Evolutionary conservation across 2,329 filamentous ascomycete species (phyloP).

Genomic region (Zymoseptoria ardabiliae): DNA sequence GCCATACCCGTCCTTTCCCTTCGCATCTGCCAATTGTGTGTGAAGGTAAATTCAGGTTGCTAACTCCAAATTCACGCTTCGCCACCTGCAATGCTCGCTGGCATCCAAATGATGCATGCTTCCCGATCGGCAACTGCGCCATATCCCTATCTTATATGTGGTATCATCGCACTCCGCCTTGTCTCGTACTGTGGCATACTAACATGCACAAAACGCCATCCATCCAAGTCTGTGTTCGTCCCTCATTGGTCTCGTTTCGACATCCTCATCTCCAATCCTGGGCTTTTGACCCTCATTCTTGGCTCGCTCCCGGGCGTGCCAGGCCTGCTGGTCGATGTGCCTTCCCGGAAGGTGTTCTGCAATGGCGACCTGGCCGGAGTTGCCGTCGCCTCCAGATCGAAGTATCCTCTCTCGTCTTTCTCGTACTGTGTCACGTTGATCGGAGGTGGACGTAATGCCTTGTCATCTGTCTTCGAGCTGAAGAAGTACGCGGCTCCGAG

Average conservation of each 20-base stretch:
- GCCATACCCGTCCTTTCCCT: no score
- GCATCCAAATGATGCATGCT: background rate
- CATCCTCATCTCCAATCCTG: slow-evolving; percentile 16
- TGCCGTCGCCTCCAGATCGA: slow-evolving; percentile 40
- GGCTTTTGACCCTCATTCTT: slow-evolving; percentile 31
- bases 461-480: slow-evolving; percentile 54
- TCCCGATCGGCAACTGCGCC: background rate
- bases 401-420: slow-evolving; percentile 47
- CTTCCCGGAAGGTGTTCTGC: slow-evolving; percentile 37
- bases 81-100: background rate
- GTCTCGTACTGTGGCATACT: background rate
- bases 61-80: background rate
- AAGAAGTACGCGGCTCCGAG: slow-evolving; percentile 80
- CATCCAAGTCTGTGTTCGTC: background rate
- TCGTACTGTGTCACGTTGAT: slow-evolving; percentile 68
- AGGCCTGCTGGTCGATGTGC: slow-evolving; percentile 45
- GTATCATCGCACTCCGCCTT: background rate
- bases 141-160: background rate
- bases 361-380: slow-evolving; percentile 39
- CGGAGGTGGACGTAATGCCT: slow-evolving; percentile 50
- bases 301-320: slow-evolving; percentile 28
- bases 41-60: slow-evolving; percentile 1
- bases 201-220: background rate
- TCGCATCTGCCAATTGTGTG: background rate
- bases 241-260: slow-evolving; percentile 33